Evolutionary conservation across 441 rosid genomes (phyloP).

Genomic region (Adansonia rubrostipa): DNA sequence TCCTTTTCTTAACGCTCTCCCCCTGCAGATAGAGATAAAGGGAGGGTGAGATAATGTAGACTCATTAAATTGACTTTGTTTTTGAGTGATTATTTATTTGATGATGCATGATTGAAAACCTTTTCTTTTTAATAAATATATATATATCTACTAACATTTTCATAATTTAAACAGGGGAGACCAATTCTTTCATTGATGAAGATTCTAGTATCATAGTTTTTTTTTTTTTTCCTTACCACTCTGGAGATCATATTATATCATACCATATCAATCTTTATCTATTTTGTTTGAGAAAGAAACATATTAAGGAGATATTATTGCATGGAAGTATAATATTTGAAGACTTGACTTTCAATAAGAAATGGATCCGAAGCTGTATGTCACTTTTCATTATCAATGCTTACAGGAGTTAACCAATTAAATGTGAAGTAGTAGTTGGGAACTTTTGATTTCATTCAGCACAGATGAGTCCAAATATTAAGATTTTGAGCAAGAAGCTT

Average conservation of each 20-base stretch:
- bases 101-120: slow-evolving; percentile 38
- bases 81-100: slow-evolving; percentile 23
- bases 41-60: slow-evolving; percentile 40
- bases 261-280: too few species aligned
- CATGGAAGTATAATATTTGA: not conserved
- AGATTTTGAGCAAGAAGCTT: not conserved
- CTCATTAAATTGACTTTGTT: slow-evolving; percentile 25
- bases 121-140: slow-evolving; percentile 4
- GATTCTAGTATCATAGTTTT: not conserved
- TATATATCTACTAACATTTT: too few species aligned
- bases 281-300: too few species aligned
- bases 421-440: not conserved
- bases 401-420: not conserved
- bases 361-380: not conserved
- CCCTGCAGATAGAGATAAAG: slow-evolving; percentile 41
- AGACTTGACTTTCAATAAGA: not conserved
- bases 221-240: not conserved
- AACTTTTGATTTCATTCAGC: not conserved
- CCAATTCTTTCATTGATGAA: too few species aligned
- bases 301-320: too few species aligned
- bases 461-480: slow-evolving; percentile 13
- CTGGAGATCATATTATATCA: too few species aligned
- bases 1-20: slow-evolving; percentile 26
- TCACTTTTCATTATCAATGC: not conserved
- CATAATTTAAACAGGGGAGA: too few species aligned